phyloP scores from a whole-genome alignment of 2,329 filamentous ascomycete species.

The Aaosphaeria arxii region DNA sequence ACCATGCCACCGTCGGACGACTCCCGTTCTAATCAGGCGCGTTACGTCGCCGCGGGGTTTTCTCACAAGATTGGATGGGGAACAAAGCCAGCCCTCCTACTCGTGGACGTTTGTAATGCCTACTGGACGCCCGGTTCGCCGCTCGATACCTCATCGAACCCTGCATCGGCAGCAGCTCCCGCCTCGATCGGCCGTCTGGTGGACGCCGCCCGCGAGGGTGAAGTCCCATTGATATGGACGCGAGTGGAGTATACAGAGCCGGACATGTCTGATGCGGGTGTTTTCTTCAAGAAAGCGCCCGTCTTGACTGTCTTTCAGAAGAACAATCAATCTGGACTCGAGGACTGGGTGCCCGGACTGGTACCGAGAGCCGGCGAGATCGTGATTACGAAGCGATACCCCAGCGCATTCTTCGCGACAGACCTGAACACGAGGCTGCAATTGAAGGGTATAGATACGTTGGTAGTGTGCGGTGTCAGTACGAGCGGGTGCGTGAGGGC shows the following conservation, averaged over 20 bases:
- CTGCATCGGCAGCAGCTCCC: conserved; percentile 34
- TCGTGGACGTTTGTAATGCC: conserved; percentile 49
- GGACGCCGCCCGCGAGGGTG: conserved; percentile 37
- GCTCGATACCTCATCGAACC: conserved; percentile 40
- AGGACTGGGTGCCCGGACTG: conserved; percentile 39
- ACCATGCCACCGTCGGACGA: conserved; percentile 12
- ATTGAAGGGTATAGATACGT: conserved; percentile 40
- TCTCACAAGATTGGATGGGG: conserved; percentile 46
- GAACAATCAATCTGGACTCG: conserved; percentile 40
- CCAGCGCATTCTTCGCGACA: conserved; percentile 48
- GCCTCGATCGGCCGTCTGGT: conserved; percentile 41
- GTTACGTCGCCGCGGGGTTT: conserved; percentile 36
- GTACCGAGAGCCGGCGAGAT: conserved; percentile 34
- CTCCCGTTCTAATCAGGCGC: background rate
- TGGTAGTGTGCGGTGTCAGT: conserved; percentile 49
- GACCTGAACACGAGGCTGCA: conserved; percentile 41
- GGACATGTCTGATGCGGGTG: conserved; percentile 46
- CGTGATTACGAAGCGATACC: conserved; percentile 44
- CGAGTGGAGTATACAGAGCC: conserved; percentile 42
- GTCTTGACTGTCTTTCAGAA: conserved; percentile 42
- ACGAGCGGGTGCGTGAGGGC: conserved; percentile 49
- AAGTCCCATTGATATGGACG: conserved; percentile 45
- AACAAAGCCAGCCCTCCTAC: conserved; percentile 39
- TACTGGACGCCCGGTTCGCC: conserved; percentile 45
- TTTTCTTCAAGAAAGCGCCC: conserved; percentile 45